Evolutionary conservation across 73 alveolate species (phyloP).

Genomic region (Durusdinium trenchii): DNA sequence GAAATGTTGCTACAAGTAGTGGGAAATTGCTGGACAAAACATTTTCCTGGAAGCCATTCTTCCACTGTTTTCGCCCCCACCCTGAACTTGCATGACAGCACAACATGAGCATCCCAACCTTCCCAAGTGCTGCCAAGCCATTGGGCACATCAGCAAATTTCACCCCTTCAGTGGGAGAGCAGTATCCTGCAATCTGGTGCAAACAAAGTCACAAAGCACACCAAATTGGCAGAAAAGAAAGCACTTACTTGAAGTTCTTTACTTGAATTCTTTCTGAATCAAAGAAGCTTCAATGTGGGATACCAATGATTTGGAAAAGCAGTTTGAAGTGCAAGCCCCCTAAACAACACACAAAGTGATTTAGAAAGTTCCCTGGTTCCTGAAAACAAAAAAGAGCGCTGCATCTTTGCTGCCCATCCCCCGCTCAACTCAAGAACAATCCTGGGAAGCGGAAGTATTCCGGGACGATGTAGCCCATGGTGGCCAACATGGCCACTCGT

Average conservation of each 20-base stretch:
- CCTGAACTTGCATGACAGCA: not conserved
- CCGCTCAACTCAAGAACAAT: not conserved
- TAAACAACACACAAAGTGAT: too few species aligned
- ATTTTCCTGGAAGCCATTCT: not conserved
- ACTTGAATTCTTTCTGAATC: too few species aligned
- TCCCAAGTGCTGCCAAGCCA: constrained; percentile 23
- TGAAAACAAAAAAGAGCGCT: too few species aligned
- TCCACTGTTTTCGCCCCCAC: not conserved
- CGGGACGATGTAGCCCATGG: constrained; percentile 51
- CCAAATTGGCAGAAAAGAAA: too few species aligned
- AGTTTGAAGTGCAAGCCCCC: too few species aligned
- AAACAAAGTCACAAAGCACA: too few species aligned
- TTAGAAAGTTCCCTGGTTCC: too few species aligned
- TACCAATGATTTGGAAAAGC: too few species aligned
- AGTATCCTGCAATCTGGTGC: not conserved
- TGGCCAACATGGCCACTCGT: constrained; percentile 4
- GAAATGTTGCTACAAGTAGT: not conserved
- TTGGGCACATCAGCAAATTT: constrained; percentile 19
- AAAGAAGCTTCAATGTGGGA: too few species aligned
- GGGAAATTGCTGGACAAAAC: not conserved
- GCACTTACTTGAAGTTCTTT: too few species aligned
- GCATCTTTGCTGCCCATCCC: too few species aligned
- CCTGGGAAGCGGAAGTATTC: not conserved
- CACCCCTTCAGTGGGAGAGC: constrained; percentile 25
- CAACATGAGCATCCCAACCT: not conserved